Base-by-base conservation (phyloP, 2,329 filamentous ascomycete genomes). In the Knoxdaviesia proteae region DNA sequence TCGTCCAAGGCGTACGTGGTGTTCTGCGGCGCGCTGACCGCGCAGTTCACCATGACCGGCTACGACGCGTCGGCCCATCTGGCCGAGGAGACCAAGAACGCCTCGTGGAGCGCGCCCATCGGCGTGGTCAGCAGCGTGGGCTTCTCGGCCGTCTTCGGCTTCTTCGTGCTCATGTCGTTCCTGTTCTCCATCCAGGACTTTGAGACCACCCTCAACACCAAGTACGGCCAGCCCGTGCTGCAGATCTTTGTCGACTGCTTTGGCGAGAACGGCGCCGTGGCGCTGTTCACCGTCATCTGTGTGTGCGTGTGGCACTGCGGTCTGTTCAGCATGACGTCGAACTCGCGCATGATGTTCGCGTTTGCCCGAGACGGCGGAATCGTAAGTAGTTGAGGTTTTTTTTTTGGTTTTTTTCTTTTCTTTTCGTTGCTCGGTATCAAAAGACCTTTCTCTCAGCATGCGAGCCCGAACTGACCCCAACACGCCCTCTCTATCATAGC, bases 281-380 rank as follows among this genome's bases (percentile, higher is more conserved):
- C 60, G 1, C 51, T 74, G 6, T 73, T 74, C 54, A 62, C 57
- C 1, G 54, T 74, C 9, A 61, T 74, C 47, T 71, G 74, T 48
- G 56, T 74, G 33, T 74, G 71, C 44, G 67, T 74, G 4, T 75
- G 71, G 71, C 71, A 74, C 51, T 73, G 69, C 46, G 71, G 70
- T 0, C 58, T 74, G 0, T 74, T 75, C 50, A 66, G 61, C 41
- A 60, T 76, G 58, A 74, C 69, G 0, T 64, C 60, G 41, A 73
- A 73, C 50, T 65, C 61, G 36, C 60, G 69, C 31, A 74, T 73
- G 69, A 73, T 73, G 67, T 74, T 71, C 49, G 68, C 68, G 1
- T 73, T 74, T 49, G 59, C 64, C 0, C 61, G 69, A 10, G 69
- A 74, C 48, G 59, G 65, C n/a, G 69, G 68, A 11, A 65, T 74